Evolutionary conservation across 108 stramenopile species (phyloP).

Genomic region (Skeletonema menzelii): DNA sequence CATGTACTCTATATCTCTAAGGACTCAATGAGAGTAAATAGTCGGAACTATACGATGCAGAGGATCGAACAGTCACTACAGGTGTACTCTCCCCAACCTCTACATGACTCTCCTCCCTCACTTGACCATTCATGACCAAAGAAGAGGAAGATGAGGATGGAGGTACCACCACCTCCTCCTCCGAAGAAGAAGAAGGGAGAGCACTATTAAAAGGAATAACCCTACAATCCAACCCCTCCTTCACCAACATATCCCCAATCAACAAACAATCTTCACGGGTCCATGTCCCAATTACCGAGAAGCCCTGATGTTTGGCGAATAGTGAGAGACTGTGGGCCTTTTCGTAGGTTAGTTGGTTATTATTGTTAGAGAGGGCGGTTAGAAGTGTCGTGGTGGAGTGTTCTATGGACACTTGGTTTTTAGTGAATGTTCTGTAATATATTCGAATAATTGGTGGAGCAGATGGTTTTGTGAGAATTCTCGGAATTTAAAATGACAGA

Average conservation of each 20-base stretch:
- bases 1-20: too few relatives aligned
- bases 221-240: constrained; percentile 25
- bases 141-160: background rate
- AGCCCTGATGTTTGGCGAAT: constrained; percentile 39
- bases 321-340: constrained; percentile 23
- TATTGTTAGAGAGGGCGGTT: constrained; percentile 2
- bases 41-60: background rate
- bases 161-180: background rate
- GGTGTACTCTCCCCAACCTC: background rate
- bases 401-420: constrained; percentile 11
- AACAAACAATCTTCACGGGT: constrained; percentile 26
- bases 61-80: background rate
- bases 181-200: background rate
- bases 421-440: constrained; percentile 23
- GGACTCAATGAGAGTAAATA: background rate
- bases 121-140: too few relatives aligned
- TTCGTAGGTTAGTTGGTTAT: constrained; percentile 1
- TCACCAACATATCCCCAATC: constrained; percentile 15
- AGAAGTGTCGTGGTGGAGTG: constrained; percentile 19
- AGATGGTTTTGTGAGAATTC: background rate
- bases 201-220: constrained; percentile 20
- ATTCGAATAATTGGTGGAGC: too few relatives aligned
- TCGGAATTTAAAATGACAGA: background rate
- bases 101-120: background rate
- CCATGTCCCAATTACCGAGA: constrained; percentile 34